Evolutionary conservation across 345 rosid genomes (phyloP).

Genomic region (Populus nigra): DNA sequence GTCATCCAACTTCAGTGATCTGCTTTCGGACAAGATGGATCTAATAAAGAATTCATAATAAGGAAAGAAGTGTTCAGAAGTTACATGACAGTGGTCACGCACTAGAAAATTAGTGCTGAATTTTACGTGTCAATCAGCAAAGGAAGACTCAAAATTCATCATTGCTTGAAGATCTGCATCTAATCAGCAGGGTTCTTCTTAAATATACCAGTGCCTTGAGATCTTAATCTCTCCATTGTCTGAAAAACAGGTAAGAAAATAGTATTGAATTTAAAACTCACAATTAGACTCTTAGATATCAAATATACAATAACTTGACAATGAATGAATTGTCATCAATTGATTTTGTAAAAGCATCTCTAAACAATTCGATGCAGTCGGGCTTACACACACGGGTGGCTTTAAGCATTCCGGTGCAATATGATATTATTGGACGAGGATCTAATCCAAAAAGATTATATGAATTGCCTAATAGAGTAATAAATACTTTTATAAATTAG

Average conservation of each 20-base stretch:
- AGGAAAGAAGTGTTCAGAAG: not conserved
- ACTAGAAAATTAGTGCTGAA: not conserved
- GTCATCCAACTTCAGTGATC: not conserved
- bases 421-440: too few species aligned
- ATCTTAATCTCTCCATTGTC: slow-evolving; percentile 97
- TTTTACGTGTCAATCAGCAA: not conserved
- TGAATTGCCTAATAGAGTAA: too few species aligned
- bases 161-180: slow-evolving; percentile 94
- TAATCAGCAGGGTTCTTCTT: slow-evolving; percentile 84
- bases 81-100: not conserved
- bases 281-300: not conserved
- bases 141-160: slow-evolving; percentile 14
- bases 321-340: too few species aligned
- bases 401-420: too few species aligned
- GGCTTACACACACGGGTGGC: too few species aligned
- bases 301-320: not conserved
- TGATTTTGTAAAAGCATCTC: too few species aligned
- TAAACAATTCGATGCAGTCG: too few species aligned
- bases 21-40: not conserved
- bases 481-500: too few species aligned
- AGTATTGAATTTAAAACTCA: not conserved
- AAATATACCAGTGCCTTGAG: slow-evolving; percentile 75
- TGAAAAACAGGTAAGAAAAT: slow-evolving; percentile 32
- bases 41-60: not conserved
- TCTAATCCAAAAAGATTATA: too few species aligned